Evolutionary conservation across 495 filamentous ascomycete species (phyloP).

Genomic region (Neurospora africana): DNA sequence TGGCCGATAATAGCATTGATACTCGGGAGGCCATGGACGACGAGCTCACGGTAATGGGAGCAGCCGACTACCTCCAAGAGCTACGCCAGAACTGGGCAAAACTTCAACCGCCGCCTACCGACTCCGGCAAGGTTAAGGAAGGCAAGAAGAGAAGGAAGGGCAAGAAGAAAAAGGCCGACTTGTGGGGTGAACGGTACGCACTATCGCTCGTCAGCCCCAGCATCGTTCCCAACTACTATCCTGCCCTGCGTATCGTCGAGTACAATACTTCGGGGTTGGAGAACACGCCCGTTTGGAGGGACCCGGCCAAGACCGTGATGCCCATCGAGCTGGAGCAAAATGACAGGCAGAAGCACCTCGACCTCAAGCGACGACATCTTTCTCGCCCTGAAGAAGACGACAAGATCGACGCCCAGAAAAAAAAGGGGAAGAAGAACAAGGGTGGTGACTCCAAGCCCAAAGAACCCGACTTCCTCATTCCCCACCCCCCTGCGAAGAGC

Average conservation of each 20-base stretch:
- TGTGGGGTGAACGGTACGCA: constrained; percentile 74
- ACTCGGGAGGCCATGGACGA: constrained; percentile 34
- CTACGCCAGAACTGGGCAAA: constrained; percentile 68
- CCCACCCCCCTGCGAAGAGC: constrained; percentile 59
- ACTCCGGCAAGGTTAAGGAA: constrained; percentile 21
- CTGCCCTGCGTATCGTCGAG: constrained; percentile 73
- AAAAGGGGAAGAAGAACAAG: constrained; percentile 43
- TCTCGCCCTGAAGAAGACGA: background rate
- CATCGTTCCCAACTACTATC: constrained; percentile 88
- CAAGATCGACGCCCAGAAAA: constrained; percentile 21
- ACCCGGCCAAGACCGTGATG: constrained; percentile 9
- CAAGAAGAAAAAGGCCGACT: constrained; percentile 39
- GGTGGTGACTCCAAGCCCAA: constrained; percentile 46
- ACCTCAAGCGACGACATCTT: constrained; percentile 6
- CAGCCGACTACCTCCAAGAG: constrained; percentile 67
- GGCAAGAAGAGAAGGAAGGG: constrained; percentile 22
- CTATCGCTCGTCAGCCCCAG: constrained; percentile 71
- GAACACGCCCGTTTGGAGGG: constrained; percentile 34
- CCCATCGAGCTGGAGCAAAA: background rate
- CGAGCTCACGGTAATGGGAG: constrained; percentile 51
- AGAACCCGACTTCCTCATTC: constrained; percentile 52
- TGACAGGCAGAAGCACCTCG: constrained; percentile 12
- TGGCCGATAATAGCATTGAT: constrained; percentile 21
- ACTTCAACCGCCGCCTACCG: constrained; percentile 48
- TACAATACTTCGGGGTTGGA: constrained; percentile 87